Percentiles rank a stretch among this genome's conserved stretches.
phyloP scores from a whole-genome alignment of 2,329 filamentous ascomycete genomes.

The Alternaria tenuissima region DNA sequence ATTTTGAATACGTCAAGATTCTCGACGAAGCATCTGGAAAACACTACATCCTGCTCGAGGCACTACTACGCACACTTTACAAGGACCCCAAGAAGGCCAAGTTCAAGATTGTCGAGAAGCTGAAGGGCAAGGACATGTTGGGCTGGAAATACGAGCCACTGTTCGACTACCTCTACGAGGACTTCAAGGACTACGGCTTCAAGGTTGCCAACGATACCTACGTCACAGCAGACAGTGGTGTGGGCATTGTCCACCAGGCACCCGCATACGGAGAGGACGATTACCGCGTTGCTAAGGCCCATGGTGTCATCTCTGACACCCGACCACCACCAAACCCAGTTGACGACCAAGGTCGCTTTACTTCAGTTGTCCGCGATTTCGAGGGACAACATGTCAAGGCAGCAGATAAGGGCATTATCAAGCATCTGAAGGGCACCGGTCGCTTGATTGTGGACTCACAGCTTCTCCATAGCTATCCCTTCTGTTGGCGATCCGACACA shows the following conservation, averaged over 20 bases:
- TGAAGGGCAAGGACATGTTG: slow-evolving; percentile 84
- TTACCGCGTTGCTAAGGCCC: slow-evolving; percentile 81
- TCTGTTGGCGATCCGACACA: slow-evolving; percentile 94
- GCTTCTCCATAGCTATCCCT: slow-evolving; percentile 89
- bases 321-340: slow-evolving; percentile 89
- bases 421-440: slow-evolving; percentile 79
- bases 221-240: slow-evolving; percentile 88
- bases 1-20: slow-evolving; percentile 89
- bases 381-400: slow-evolving; percentile 88
- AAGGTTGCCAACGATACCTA: slow-evolving; percentile 83
- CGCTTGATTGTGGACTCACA: slow-evolving; percentile 85
- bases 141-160: slow-evolving; percentile 90
- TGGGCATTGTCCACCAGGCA: slow-evolving; percentile 91
- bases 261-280: slow-evolving; percentile 96
- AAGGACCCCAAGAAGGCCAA: slow-evolving; percentile 97
- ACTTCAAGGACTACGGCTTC: slow-evolving; percentile 87
- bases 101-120: slow-evolving; percentile 79
- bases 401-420: slow-evolving; percentile 93
- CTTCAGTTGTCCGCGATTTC: slow-evolving; percentile 78
- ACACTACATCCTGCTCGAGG: slow-evolving; percentile 84
- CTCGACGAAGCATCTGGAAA: slow-evolving; percentile 82
- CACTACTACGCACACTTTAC: slow-evolving; percentile 82
- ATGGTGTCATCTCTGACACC: slow-evolving; percentile 78
- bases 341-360: slow-evolving; percentile 84
- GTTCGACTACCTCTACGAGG: slow-evolving; percentile 88